These are phyloP conservation scores for Xanthoconium separans DNA, from an alignment of 1,284 basidiomycete species.

Conservation along the genomic window DNA sequence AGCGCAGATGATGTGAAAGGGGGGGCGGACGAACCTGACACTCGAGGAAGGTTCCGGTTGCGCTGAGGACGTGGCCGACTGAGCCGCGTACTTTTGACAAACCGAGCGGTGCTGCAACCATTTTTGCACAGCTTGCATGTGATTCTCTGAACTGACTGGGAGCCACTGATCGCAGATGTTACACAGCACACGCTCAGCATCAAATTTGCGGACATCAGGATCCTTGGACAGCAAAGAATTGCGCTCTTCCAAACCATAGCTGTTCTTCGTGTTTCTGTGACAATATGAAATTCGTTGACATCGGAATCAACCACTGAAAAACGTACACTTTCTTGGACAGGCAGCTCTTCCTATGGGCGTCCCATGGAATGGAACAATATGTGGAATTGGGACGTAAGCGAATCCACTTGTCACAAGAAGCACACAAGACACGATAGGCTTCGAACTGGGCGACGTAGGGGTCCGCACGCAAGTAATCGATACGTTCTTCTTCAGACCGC, in stretches of 20 bases:
- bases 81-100: conserved; percentile 39
- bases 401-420: conserved; percentile 79
- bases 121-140: conserved; percentile 49
- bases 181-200: conserved; percentile 67
- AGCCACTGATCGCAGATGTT: conserved; percentile 68
- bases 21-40: conserved; percentile 20
- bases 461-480: conserved; percentile 68
- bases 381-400: conserved; percentile 76
- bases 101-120: conserved; percentile 52
- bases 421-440: conserved; percentile 74
- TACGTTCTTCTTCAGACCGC: conserved; percentile 75
- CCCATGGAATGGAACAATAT: conserved; percentile 83
- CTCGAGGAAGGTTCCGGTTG: conserved; percentile 28
- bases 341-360: conserved; percentile 74
- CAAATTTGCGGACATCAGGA: conserved; percentile 66
- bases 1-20: not conserved
- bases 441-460: conserved; percentile 78
- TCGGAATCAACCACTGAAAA: conserved; percentile 7
- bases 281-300: conserved; percentile 12
- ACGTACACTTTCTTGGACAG: conserved; percentile 68
- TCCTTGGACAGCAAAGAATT: conserved; percentile 58
- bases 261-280: conserved; percentile 46
- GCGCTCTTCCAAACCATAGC: conserved; percentile 57
- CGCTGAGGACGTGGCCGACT: conserved; percentile 3
- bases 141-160: conserved; percentile 50